These are phyloP conservation scores for Tulasnella sp. DNA, from an alignment of 768 basidiomycete species.

Conservation along the genomic window DNA sequence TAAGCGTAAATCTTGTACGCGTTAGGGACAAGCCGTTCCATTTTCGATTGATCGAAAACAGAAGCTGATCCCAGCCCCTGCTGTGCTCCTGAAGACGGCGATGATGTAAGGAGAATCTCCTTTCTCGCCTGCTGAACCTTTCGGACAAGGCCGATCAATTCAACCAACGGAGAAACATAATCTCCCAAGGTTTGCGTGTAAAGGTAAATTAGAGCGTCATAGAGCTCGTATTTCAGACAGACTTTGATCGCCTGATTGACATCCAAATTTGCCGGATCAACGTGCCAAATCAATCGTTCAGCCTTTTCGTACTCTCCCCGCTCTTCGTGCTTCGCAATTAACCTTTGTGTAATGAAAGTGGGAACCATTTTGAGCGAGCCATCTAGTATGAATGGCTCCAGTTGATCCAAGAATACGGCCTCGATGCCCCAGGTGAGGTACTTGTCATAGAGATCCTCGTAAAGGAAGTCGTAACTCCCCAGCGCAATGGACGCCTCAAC, in stretches of 20 bases:
- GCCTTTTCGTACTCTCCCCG: constrained; percentile 57
- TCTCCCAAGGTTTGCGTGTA: constrained; percentile 82
- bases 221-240: constrained; percentile 70
- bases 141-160: constrained; percentile 65
- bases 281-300: constrained; percentile 90
- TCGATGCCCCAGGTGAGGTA: constrained; percentile 77
- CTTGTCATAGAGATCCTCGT: constrained; percentile 84
- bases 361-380: constrained; percentile 63
- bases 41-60: constrained; percentile 23
- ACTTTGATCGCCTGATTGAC: constrained; percentile 83
- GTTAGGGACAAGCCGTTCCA: constrained; percentile 51
- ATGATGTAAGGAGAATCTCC: background rate
- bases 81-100: constrained; percentile 21
- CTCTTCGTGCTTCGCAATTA: constrained; percentile 67
- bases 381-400: constrained; percentile 72
- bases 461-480: constrained; percentile 72
- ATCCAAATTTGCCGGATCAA: constrained; percentile 81
- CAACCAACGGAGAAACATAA: constrained; percentile 79
- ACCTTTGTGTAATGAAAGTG: constrained; percentile 72
- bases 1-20: constrained; percentile 91
- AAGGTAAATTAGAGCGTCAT: constrained; percentile 89
- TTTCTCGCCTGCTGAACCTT: constrained; percentile 33
- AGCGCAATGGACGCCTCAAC: constrained; percentile 70
- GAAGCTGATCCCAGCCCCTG: constrained; percentile 16
- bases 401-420: constrained; percentile 64